Conservation (phyloP, 2,329 filamentous ascomycete genomes). For the Fusarium phyllophilum region DNA sequence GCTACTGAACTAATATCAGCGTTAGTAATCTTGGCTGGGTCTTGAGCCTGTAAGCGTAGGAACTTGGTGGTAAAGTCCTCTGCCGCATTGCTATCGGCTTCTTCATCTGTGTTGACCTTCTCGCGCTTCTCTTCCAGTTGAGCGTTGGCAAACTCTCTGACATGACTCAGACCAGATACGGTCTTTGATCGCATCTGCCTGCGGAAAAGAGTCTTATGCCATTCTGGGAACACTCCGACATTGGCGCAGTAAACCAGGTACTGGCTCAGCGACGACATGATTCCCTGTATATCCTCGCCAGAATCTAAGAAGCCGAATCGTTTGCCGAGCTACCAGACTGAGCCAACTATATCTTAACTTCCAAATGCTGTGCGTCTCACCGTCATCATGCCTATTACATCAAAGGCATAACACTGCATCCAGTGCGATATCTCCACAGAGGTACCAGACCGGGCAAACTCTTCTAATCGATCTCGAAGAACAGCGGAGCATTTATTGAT, state of each 20-base stretch:
- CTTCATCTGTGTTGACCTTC: not conserved
- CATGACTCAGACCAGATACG: not conserved
- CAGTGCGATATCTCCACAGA: not conserved
- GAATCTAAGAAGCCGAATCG: not conserved
- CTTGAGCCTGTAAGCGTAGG: not conserved
- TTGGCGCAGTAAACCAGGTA: not conserved
- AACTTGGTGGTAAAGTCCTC: not conserved
- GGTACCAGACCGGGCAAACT: not conserved
- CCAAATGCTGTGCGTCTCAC: accelerated
- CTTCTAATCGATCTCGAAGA: not conserved
- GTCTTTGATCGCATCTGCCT: not conserved
- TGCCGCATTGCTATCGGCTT: accelerated
- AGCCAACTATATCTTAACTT: accelerated
- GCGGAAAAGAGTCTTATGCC: not conserved
- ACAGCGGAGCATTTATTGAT: not conserved
- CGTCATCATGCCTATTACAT: not conserved
- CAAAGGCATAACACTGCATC: not conserved
- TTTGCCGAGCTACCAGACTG: not conserved
- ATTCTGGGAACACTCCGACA: not conserved
- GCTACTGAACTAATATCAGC: not conserved
- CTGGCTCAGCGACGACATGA: not conserved
- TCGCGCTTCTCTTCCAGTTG: not conserved
- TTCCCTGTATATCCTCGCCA: not conserved
- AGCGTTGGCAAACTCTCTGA: accelerated
- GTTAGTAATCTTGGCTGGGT: not conserved